Conservation (phyloP, 768 basidiomycete species). For the Amyloporia xantha region DNA sequence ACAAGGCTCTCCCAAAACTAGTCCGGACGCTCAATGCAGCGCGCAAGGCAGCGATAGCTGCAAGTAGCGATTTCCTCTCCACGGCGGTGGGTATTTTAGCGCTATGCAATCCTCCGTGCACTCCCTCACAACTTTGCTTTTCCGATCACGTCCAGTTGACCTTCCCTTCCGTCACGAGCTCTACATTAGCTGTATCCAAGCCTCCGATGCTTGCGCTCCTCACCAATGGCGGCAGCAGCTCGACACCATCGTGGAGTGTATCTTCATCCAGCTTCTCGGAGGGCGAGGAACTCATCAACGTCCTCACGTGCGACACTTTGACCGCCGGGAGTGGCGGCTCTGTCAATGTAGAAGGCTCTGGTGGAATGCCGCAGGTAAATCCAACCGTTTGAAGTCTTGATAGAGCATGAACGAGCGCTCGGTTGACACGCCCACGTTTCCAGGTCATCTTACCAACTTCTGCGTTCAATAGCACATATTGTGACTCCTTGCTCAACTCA, state of each 20-base stretch:
- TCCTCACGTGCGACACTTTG: conserved; percentile 40
- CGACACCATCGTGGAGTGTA: conserved; percentile 36
- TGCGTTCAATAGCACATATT: conserved; percentile 1
- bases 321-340: conserved; percentile 35
- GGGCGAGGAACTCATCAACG: conserved; percentile 42
- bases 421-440: not conserved
- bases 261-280: conserved; percentile 32
- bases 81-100: conserved; percentile 34
- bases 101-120: too few relatives aligned
- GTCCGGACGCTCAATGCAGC: conserved; percentile 43
- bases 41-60: conserved; percentile 38
- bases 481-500: not conserved
- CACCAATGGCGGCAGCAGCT: conserved; percentile 43
- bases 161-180: conserved; percentile 33
- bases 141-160: too few relatives aligned
- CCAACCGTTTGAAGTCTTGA: not conserved
- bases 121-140: too few relatives aligned
- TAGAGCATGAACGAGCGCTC: not conserved
- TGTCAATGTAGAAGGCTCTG: conserved; percentile 31
- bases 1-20: conserved; percentile 43
- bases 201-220: conserved; percentile 49
- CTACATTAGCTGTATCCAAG: conserved; percentile 45
- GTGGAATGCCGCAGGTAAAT: conserved; percentile 32
- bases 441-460: not conserved
- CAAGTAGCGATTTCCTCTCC: conserved; percentile 34